Evolutionary conservation across 2,329 filamentous ascomycete genomes (phyloP).

Genomic region (Furcasterigmium furcatum): DNA sequence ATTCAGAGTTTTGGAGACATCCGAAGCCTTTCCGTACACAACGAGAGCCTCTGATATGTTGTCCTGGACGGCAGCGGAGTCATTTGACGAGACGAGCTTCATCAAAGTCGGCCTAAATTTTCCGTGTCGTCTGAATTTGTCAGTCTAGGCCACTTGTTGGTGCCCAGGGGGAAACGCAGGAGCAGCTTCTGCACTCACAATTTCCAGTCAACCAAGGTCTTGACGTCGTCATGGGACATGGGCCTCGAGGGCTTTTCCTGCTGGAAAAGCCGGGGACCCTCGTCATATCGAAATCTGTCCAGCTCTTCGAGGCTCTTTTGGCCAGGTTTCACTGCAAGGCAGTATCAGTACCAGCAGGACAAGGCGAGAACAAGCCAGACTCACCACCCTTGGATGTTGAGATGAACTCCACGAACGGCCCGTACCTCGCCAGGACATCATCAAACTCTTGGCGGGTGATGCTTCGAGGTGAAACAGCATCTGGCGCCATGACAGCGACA

Average conservation of each 20-base stretch:
- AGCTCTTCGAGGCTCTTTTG: slow-evolving; percentile 53
- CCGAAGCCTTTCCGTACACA: slow-evolving; percentile 33
- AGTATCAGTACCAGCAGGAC: slow-evolving; percentile 6
- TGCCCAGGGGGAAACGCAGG: slow-evolving; percentile 1
- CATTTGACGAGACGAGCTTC: slow-evolving; percentile 61
- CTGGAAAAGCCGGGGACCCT: slow-evolving; percentile 45
- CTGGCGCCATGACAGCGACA: not conserved
- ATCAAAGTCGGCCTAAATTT: slow-evolving; percentile 60
- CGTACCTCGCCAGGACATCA: slow-evolving; percentile 31
- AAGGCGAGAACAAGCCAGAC: slow-evolving; percentile 11
- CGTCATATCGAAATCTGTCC: slow-evolving; percentile 56
- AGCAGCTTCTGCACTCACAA: slow-evolving; percentile 44
- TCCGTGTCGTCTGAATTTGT: slow-evolving; percentile 48
- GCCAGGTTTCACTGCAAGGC: slow-evolving; percentile 38
- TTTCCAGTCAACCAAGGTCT: slow-evolving; percentile 67
- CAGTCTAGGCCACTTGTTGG: not conserved
- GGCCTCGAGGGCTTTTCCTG: slow-evolving; percentile 23
- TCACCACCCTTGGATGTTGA: slow-evolving; percentile 43
- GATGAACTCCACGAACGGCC: slow-evolving; percentile 35
- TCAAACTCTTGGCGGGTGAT: slow-evolving; percentile 27
- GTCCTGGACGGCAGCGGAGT: slow-evolving; percentile 36
- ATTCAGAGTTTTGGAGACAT: slow-evolving; percentile 41
- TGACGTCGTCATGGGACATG: slow-evolving; percentile 56
- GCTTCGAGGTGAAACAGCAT: slow-evolving; percentile 4
- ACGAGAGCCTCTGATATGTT: slow-evolving; percentile 51